Evolutionary conservation across 768 basidiomycete genomes (phyloP), one percentile per base, ranked within the genome.

Genomic region (Floccularia luteovirens): DNA sequence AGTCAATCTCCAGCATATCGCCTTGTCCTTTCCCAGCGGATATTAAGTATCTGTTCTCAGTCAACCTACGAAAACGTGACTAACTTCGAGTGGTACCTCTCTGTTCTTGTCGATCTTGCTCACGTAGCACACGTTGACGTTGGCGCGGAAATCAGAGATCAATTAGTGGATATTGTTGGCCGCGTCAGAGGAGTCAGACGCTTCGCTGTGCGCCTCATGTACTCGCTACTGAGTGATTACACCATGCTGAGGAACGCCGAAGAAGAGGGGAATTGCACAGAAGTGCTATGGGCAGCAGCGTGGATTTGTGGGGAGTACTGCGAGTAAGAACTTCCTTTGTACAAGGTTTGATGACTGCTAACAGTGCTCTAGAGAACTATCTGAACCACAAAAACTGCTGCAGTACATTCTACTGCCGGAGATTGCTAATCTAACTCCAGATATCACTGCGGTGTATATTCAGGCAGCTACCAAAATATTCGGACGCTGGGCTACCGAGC

Each of bases 31-130:
- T 74, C 88, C 6, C 79, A 85, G 47, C 74, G 79, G 13, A 86
- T 98, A 45, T 70, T 98, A n/a, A 63, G 69, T n/a, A 87, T 98
- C 50, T 84, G 89, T 42, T 85, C 89, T 2, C 74, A 77, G 41
- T 79, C 79, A 25, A 85, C 82, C 16, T 98, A 94, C 56, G 80
- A 82, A 38, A 85, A 91, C 51, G 72, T 99, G 20, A 70, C 74
- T 32, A 93, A 97, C 61, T 98, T 98, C 54, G 90, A 97, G 55
- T 99, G 96, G 94, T 96, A 91, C 58, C 72, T 98, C 16, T 96
- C 94, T 3, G 90, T 93, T 5, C 77, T 98, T 21, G 76, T 97
- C 33, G 92, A 97, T 54, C 69, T 98, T 6, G 81, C 90, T 0
- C 90, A 96, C 54, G 72, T 97, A 28, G 85, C 90, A 37, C 75